phyloP scores from a whole-genome alignment of 352 stramenopile species.

The Aphanomyces invadans region DNA sequence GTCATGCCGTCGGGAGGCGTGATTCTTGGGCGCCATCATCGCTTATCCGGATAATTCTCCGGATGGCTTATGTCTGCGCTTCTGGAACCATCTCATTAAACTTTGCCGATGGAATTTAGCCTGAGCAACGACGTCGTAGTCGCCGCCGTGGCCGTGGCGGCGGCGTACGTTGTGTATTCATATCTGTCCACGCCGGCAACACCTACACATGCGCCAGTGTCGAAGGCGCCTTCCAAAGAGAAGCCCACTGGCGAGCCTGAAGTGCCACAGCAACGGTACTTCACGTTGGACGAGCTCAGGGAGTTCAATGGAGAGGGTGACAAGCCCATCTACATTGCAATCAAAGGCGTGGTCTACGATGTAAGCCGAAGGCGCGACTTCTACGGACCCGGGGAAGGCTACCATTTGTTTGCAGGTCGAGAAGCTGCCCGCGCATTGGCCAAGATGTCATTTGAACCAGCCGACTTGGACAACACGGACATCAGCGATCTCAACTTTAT shows the following conservation, averaged over 20 bases:
- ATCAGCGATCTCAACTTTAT: constrained; percentile 72
- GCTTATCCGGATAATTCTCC: not conserved
- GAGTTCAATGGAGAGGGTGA: constrained; percentile 88
- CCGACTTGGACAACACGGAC: constrained; percentile 82
- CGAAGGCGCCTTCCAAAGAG: constrained; percentile 57
- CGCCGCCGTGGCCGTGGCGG: constrained; percentile 3
- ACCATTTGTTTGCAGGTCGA: constrained; percentile 93
- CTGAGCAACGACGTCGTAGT: constrained; percentile 4
- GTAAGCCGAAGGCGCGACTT: constrained; percentile 91
- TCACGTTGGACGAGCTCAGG: constrained; percentile 86
- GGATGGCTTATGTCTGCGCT: not conserved
- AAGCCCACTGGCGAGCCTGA: constrained; percentile 27
- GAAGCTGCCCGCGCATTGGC: constrained; percentile 91
- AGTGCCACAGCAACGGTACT: constrained; percentile 68
- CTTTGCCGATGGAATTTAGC: not conserved
- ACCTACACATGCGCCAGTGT: constrained; percentile 1
- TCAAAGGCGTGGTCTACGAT: constrained; percentile 96
- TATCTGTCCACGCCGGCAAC: not conserved
- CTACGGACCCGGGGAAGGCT: constrained; percentile 93
- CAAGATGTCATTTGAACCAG: constrained; percentile 95
- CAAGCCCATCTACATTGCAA: constrained; percentile 92
- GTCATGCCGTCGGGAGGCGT: no score
- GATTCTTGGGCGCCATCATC: no score
- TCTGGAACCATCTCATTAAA: not conserved
- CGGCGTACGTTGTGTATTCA: not conserved